Conservation (phyloP, 805 yeast genomes). For the Wickerhamiella brachini region DNA sequence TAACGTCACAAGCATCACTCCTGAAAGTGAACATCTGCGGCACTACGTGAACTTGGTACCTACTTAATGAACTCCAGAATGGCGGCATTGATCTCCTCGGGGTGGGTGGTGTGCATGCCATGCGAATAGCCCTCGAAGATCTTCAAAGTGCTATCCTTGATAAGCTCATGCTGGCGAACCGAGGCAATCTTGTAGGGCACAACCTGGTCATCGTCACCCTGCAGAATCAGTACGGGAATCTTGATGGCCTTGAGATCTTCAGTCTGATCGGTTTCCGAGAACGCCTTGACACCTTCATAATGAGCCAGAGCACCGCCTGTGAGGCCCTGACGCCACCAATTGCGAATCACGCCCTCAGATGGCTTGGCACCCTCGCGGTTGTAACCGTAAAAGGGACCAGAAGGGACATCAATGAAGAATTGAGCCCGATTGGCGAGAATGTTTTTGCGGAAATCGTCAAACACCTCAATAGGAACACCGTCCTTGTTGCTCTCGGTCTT, state of each 20-base stretch:
- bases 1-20: too few relatives aligned
- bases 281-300: slow-evolving; percentile 2
- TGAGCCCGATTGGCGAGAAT: slow-evolving; percentile 1
- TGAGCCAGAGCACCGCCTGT: slow-evolving; percentile 2
- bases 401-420: slow-evolving; percentile 2
- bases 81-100: slow-evolving; percentile 14
- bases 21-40: too few relatives aligned
- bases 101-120: slow-evolving; percentile 14
- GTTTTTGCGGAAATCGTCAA: not conserved
- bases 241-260: slow-evolving; percentile 3
- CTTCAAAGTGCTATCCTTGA: slow-evolving; percentile 1
- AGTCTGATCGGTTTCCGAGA: slow-evolving; percentile 5
- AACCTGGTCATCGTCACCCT: slow-evolving; percentile 10
- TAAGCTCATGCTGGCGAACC: not conserved
- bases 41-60: too few relatives aligned
- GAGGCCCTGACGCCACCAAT: slow-evolving; percentile 9
- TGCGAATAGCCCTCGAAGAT: slow-evolving; percentile 6
- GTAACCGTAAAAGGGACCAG: slow-evolving; percentile 23
- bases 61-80: slow-evolving; percentile 1
- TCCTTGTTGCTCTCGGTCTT: slow-evolving; percentile 1
- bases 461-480: not conserved
- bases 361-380: slow-evolving; percentile 3
- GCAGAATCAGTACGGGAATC: slow-evolving; percentile 5
- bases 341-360: slow-evolving; percentile 1
- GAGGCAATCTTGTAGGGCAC: slow-evolving; percentile 4